These are phyloP conservation scores for Calycina herbarum DNA, from an alignment of 2,329 filamentous ascomycete species.

Conservation along the genomic window DNA sequence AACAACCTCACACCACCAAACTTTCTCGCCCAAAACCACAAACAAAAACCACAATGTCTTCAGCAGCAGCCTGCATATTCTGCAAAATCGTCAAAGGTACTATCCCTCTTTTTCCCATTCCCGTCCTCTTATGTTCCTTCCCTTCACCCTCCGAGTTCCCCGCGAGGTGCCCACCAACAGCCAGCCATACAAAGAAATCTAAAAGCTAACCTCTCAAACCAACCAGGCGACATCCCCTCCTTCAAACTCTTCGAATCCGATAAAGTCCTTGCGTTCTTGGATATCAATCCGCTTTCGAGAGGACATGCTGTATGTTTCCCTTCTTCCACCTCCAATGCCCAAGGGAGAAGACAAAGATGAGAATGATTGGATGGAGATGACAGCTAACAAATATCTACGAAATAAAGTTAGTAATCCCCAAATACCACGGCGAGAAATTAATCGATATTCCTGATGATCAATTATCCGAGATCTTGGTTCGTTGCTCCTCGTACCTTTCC, in stretches of 20 bases:
- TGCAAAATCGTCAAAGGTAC: slow-evolving; percentile 96
- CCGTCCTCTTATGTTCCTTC: slow-evolving; percentile 16
- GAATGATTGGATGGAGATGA: not conserved
- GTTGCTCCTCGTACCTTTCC: slow-evolving; percentile 25
- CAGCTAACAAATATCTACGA: not conserved
- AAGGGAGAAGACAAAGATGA: not conserved
- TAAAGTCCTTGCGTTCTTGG: slow-evolving; percentile 91
- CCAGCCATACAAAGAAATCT: not conserved
- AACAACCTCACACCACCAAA: not conserved
- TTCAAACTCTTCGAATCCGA: slow-evolving; percentile 96
- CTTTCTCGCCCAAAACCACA: slow-evolving; percentile 3
- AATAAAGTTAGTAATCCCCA: slow-evolving; percentile 82
- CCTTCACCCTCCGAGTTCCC: not conserved
- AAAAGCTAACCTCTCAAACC: slow-evolving; percentile 13
- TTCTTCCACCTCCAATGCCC: not conserved
- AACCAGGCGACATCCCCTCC: slow-evolving; percentile 84
- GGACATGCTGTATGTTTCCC: slow-evolving; percentile 76
- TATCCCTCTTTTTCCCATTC: slow-evolving; percentile 5
- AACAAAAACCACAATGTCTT: slow-evolving; percentile 40
- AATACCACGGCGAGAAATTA: slow-evolving; percentile 89
- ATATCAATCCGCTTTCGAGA: slow-evolving; percentile 85
- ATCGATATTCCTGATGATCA: slow-evolving; percentile 90
- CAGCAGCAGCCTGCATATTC: slow-evolving; percentile 76
- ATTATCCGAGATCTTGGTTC: slow-evolving; percentile 76
- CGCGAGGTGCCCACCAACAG: no score